Conservation (phyloP, 192 early-diverging fungal species). For the Rhizoclosmatium globosum region DNA sequence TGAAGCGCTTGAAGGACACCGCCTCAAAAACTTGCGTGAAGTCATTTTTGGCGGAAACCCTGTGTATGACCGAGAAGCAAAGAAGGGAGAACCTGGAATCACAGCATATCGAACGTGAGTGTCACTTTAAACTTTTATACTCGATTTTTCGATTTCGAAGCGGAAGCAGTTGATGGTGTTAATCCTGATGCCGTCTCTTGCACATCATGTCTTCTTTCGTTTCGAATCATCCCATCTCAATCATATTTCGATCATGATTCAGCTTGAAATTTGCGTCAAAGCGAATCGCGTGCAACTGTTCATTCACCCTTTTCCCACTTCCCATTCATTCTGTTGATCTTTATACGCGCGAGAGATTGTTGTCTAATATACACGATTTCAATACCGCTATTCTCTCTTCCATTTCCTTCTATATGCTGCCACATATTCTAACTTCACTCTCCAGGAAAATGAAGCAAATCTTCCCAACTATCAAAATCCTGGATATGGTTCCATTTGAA, state of each 20-base stretch:
- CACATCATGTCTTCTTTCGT: neutral
- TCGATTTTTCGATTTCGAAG: neutral
- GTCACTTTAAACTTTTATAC: neutral
- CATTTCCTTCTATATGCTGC: neutral
- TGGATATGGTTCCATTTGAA: slow-evolving; percentile 49
- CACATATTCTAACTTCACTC: neutral
- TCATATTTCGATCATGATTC: neutral
- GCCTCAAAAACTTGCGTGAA: slow-evolving; percentile 45
- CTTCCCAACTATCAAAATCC: slow-evolving; percentile 49
- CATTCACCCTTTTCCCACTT: too few relatives aligned
- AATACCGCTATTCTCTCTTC: neutral
- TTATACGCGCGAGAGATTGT: too few relatives aligned
- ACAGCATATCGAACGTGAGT: slow-evolving; percentile 39
- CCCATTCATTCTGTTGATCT: too few relatives aligned
- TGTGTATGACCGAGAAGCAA: slow-evolving; percentile 38
- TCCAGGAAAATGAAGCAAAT: slow-evolving; percentile 48
- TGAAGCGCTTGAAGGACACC: slow-evolving; percentile 41
- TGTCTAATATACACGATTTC: too few relatives aligned
- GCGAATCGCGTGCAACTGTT: too few relatives aligned
- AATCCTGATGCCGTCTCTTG: too few relatives aligned
- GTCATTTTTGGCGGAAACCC: slow-evolving; percentile 50
- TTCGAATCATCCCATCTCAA: neutral
- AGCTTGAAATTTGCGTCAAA: neutral
- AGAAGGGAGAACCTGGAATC: slow-evolving; percentile 44
- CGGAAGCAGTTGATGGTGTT: neutral